Evolutionary conservation across 805 yeast genomes (phyloP), one percentile per base, ranked within the genome.

Genomic region (Starmera quercuum): DNA sequence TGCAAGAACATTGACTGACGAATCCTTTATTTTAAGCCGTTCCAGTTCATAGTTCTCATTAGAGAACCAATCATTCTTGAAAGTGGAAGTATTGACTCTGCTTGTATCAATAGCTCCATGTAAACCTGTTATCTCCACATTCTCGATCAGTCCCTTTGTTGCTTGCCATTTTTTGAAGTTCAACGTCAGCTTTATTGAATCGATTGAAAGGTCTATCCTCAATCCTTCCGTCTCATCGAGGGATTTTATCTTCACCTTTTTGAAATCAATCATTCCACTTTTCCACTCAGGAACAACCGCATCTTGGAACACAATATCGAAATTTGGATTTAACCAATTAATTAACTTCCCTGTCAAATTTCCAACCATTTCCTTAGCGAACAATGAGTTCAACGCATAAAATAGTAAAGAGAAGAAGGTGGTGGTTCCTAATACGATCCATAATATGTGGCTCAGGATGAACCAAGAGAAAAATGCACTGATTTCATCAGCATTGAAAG

Each of bases 221-320:
- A 86, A 73, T 46, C 80, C 79, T 6, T 85, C 87, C 46, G 79
- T 84, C 6, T 66, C 66, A 7, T 71, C 71, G n/a, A 20, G 17
- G 6, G 75, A 75, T 1, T 79, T 82, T 23, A 73, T 67, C 6
- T 74, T 68, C 33, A 94, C 92, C 44, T 83, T 82, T 35, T 77
- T 73, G 54, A 90, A 80, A 36, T 78, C 74, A 37, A 88, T 85
- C 44, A 76, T 80, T 1, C 95, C 92, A 42, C 80, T 83, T 36
- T 75, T 71, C 96, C 96, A 90, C 39, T 85, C 86, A 0, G 97
- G 96, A 2, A 85, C 90, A 37, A 87, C 76, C 0, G 96, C 97
- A 50, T 75, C 83, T 53, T 85, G 95, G 45, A 90, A 90, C 3
- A 77, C 77, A 10, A 88, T 87, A 7, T 78, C 75, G 38, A 88